Conservation (phyloP, 2,329 filamentous ascomycete genomes). For the Sclerotinia trifoliorum region DNA sequence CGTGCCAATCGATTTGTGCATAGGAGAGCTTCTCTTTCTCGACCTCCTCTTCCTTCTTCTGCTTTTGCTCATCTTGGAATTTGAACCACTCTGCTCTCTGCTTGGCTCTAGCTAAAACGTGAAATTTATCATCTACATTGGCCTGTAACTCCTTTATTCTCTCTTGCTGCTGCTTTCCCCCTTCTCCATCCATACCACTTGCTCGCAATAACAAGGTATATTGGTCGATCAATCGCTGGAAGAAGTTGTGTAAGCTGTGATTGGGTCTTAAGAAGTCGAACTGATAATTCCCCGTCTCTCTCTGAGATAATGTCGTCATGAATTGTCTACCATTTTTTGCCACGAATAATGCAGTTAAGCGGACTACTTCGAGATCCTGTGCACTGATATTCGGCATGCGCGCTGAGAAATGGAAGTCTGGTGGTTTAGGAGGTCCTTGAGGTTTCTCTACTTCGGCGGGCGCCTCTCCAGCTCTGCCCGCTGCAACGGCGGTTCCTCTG, state of each 20-base stretch:
- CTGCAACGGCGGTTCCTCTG: slow-evolving; percentile 73
- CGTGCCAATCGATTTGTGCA: slow-evolving; percentile 94
- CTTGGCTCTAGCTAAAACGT: slow-evolving; percentile 76
- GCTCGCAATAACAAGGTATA: slow-evolving; percentile 77
- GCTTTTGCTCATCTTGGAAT: slow-evolving; percentile 79
- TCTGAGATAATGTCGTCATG: slow-evolving; percentile 84
- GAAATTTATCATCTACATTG: slow-evolving; percentile 76
- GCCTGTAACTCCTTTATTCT: slow-evolving; percentile 70
- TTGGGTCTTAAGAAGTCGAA: slow-evolving; percentile 96
- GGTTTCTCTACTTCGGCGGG: slow-evolving; percentile 62
- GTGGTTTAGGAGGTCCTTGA: slow-evolving; percentile 78
- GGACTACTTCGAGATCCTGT: slow-evolving; percentile 75
- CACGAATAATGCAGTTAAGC: slow-evolving; percentile 83
- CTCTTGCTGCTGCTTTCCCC: slow-evolving; percentile 67
- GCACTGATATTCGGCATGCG: slow-evolving; percentile 97
- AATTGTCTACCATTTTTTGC: slow-evolving; percentile 91
- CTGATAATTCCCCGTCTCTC: slow-evolving; percentile 86
- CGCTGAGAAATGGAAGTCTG: slow-evolving; percentile 88
- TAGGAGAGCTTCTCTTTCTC: slow-evolving; percentile 75
- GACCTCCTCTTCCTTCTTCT: slow-evolving; percentile 83
- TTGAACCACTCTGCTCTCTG: slow-evolving; percentile 85
- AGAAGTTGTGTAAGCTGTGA: slow-evolving; percentile 95
- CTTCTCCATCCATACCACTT: slow-evolving; percentile 60
- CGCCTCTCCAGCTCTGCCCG: slow-evolving; percentile 68
- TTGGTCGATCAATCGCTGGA: slow-evolving; percentile 87